These are phyloP conservation scores for Suillus decipiens DNA, from an alignment of 768 basidiomycete species.

Conservation along the genomic window DNA sequence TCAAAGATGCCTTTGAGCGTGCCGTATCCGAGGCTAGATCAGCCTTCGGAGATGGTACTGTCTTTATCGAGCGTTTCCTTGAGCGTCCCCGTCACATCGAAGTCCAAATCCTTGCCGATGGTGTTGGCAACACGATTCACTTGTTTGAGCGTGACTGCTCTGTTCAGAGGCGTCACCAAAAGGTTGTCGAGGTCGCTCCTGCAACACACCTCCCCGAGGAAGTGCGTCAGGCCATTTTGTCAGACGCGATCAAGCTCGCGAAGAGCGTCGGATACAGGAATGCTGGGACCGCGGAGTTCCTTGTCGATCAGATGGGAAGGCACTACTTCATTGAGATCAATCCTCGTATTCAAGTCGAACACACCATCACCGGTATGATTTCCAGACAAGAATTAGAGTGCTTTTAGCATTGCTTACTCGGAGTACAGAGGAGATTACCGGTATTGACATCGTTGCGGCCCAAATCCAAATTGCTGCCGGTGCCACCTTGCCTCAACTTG, in stretches of 20 bases:
- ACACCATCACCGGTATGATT: slow-evolving; percentile 89
- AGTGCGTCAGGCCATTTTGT: slow-evolving; percentile 82
- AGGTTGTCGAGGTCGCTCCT: slow-evolving; percentile 98
- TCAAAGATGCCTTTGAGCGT: slow-evolving; percentile 85
- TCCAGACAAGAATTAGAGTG: slow-evolving; percentile 1
- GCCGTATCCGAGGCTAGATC: slow-evolving; percentile 95
- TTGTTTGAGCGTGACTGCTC: slow-evolving; percentile 99
- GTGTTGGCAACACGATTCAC: slow-evolving; percentile 91
- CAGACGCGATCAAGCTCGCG: slow-evolving; percentile 93
- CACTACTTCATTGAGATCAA: slow-evolving; percentile 99
- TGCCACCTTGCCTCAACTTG: slow-evolving; percentile 92
- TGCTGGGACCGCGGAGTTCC: slow-evolving; percentile 97
- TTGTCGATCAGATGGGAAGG: slow-evolving; percentile 94
- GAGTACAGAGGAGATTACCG: slow-evolving; percentile 92
- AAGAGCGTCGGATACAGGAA: slow-evolving; percentile 94
- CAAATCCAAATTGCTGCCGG: slow-evolving; percentile 99
- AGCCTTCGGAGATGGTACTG: slow-evolving; percentile 97
- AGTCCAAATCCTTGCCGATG: slow-evolving; percentile 93
- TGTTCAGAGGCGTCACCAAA: slow-evolving; percentile 96
- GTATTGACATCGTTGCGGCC: slow-evolving; percentile 98
- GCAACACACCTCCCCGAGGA: slow-evolving; percentile 93
- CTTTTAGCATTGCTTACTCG: slow-evolving; percentile 8
- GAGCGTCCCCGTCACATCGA: slow-evolving; percentile 98
- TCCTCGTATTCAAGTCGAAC: slow-evolving; percentile 99
- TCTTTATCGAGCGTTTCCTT: slow-evolving; percentile 97